Conservation (phyloP, 257 asterid species). For the Solanum ossicruentum region DNA sequence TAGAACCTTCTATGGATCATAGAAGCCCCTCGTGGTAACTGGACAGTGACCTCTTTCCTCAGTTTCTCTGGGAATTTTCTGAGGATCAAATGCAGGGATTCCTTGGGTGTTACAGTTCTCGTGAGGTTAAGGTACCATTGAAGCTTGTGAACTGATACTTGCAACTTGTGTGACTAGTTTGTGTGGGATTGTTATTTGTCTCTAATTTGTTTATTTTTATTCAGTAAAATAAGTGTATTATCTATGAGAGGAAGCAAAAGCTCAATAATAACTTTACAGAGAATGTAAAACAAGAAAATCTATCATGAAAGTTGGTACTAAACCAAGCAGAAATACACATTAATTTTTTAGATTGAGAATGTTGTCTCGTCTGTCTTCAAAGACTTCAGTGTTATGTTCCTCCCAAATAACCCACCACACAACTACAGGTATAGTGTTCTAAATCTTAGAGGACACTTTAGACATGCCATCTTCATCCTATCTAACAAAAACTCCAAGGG, state of each 20-base stretch:
- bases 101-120: too few relatives aligned
- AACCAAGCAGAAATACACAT: background rate
- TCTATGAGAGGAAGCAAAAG: background rate
- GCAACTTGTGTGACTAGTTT: background rate
- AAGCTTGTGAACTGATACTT: background rate
- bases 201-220: background rate
- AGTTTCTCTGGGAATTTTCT: too few relatives aligned
- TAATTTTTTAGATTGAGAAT: background rate
- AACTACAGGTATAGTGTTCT: background rate
- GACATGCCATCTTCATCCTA: background rate
- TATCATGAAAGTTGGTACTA: background rate
- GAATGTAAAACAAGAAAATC: background rate
- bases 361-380: background rate
- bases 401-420: background rate
- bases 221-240: background rate
- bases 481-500: background rate
- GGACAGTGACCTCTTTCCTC: too few relatives aligned
- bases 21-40: too few relatives aligned
- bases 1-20: too few relatives aligned
- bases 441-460: background rate
- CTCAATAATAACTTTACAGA: background rate
- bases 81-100: too few relatives aligned
- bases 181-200: background rate
- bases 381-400: background rate
- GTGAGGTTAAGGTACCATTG: background rate